Percentiles rank a stretch among this genome's conserved stretches.
Conservation (phyloP, 129 eudicot species). For the Kitagawia praeruptora region DNA sequence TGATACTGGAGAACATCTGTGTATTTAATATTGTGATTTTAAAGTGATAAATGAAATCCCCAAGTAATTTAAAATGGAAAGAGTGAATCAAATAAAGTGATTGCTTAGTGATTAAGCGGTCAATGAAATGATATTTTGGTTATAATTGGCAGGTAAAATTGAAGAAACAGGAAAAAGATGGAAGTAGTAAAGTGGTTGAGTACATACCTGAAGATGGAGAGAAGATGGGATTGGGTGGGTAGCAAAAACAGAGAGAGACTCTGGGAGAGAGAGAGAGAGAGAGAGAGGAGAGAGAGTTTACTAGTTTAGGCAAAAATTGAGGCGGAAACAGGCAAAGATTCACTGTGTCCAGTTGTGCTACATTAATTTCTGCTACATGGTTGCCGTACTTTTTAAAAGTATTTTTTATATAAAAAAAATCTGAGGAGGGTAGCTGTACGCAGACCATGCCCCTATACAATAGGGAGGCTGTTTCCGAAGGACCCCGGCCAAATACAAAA, state of each 20-base stretch:
- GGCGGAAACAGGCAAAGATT: neutral
- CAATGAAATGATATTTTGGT: neutral
- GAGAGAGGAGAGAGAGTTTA: no score
- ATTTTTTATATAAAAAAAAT: no score
- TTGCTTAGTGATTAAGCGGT: neutral
- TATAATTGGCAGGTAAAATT: neutral
- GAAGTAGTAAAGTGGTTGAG: neutral
- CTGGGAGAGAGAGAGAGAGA: neutral
- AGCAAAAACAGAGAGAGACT: neutral
- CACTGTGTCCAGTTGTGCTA: neutral
- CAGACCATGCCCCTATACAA: no score
- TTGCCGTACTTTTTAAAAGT: neutral
- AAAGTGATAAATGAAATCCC: neutral
- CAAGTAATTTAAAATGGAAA: neutral
- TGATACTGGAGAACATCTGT: no score
- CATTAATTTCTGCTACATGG: neutral
- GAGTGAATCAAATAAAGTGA: neutral
- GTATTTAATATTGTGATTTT: no score
- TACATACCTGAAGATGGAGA: neutral
- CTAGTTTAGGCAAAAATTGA: neutral
- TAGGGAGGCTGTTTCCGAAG: no score
- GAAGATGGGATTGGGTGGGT: neutral
- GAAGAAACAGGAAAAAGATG: neutral
- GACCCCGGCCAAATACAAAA: no score
- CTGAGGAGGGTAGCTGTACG: no score